Evolutionary conservation across 2,329 filamentous ascomycete genomes (phyloP).

Genomic region (Trichoderma guizhouense): DNA sequence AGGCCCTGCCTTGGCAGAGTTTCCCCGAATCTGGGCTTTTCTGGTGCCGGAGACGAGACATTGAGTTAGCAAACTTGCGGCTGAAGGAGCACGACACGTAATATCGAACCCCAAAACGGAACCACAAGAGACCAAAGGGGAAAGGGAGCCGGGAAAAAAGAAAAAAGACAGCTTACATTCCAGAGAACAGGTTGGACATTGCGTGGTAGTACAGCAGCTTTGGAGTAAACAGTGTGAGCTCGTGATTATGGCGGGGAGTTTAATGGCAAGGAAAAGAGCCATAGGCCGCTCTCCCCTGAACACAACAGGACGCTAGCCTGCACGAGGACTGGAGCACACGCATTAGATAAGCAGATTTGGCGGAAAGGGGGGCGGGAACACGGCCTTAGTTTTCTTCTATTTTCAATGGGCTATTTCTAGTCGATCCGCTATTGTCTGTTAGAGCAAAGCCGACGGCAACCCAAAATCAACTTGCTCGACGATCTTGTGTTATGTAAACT

Average conservation of each 20-base stretch:
- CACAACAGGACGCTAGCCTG: constrained; percentile 1
- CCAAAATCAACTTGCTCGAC: not conserved
- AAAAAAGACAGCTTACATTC: constrained; percentile 49
- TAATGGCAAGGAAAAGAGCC: constrained; percentile 2
- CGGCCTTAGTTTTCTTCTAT: not conserved
- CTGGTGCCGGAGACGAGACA: constrained; percentile 5
- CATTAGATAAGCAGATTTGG: not conserved
- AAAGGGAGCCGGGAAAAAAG: not conserved
- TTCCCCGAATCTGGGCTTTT: constrained; percentile 18
- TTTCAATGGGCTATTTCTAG: not conserved
- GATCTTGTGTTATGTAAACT: not conserved
- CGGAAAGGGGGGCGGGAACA: not conserved
- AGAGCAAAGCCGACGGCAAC: not conserved
- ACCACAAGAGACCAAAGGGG: not conserved
- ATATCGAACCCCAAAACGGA: not conserved
- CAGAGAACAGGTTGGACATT: constrained; percentile 61
- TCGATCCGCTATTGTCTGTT: not conserved
- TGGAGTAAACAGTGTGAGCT: constrained; percentile 12
- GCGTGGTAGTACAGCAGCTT: constrained; percentile 15
- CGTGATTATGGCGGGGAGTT: constrained; percentile 17
- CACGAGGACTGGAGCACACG: not conserved
- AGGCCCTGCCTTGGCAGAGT: constrained; percentile 17
- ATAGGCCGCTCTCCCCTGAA: constrained; percentile 8
- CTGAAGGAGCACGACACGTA: not conserved
- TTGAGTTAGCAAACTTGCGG: constrained; percentile 11